These are phyloP conservation scores for Leishmania tropica DNA, from an alignment of 208 protist species.

Conservation along the genomic window DNA sequence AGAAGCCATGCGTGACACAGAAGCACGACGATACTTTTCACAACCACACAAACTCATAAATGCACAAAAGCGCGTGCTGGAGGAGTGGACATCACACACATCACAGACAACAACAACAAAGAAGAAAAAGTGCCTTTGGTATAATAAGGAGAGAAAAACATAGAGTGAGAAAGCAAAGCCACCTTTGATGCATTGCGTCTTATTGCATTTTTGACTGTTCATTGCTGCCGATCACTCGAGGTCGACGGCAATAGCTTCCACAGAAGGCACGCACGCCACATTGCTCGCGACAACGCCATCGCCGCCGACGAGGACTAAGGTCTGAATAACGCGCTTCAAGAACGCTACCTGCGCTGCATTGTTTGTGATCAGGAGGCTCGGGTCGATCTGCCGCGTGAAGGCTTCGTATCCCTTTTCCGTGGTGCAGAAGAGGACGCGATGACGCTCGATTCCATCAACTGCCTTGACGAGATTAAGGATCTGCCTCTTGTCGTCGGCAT, in stretches of 20 bases:
- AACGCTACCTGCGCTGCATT: constrained; percentile 56
- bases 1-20: neutral
- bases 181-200: neutral
- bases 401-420: constrained; percentile 85
- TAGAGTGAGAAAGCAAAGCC: neutral
- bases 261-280: constrained; percentile 36
- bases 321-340: constrained; percentile 68
- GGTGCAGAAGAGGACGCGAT: constrained; percentile 84
- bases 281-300: constrained; percentile 28
- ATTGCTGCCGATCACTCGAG: constrained; percentile 8
- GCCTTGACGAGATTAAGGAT: constrained; percentile 48
- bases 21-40: neutral
- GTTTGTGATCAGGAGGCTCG: constrained; percentile 64
- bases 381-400: constrained; percentile 82
- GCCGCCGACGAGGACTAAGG: constrained; percentile 60
- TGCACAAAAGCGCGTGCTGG: neutral
- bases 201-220: neutral
- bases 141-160: neutral
- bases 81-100: neutral
- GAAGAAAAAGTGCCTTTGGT: neutral
- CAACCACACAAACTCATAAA: neutral
- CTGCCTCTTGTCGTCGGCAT: constrained; percentile 45
- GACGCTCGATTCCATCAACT: constrained; percentile 58
- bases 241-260: constrained; percentile 21
- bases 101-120: neutral